Evolutionary conservation across 1,139 yeast species (phyloP).

Genomic region (Hansenula sp.): DNA sequence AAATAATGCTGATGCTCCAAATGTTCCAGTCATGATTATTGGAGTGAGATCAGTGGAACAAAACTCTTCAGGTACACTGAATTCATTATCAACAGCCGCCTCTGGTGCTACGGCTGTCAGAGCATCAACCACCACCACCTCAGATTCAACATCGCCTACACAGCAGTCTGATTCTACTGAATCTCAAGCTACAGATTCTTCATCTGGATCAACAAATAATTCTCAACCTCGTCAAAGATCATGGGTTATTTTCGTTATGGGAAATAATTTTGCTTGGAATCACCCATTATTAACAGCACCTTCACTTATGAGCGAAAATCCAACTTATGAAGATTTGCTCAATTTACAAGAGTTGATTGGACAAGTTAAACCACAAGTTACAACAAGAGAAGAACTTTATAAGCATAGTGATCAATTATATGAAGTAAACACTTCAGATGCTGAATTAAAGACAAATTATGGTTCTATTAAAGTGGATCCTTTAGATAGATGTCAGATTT

Average conservation of each 20-base stretch:
- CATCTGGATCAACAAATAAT: not conserved
- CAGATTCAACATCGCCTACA: too few relatives aligned
- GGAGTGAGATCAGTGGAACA: constrained; percentile 43
- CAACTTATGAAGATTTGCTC: constrained; percentile 44
- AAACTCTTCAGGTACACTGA: constrained; percentile 4
- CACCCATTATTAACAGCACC: constrained; percentile 47
- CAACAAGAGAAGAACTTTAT: constrained; percentile 35
- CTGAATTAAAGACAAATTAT: not conserved
- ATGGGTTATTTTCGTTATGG: constrained; percentile 48
- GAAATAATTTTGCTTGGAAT: constrained; percentile 41
- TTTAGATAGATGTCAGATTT: constrained; percentile 38
- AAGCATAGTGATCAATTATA: constrained; percentile 18
- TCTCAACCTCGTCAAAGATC: constrained; percentile 27
- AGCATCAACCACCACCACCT: too few relatives aligned
- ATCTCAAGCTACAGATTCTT: not conserved
- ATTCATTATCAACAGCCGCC: not conserved
- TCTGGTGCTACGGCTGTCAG: not conserved
- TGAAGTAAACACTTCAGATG: constrained; percentile 6
- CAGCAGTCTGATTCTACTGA: too few relatives aligned
- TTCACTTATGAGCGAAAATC: constrained; percentile 40
- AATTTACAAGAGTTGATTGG: constrained; percentile 40
- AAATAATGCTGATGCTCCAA: constrained; percentile 20
- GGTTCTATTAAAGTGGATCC: not conserved
- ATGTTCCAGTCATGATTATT: constrained; percentile 52
- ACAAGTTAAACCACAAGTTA: constrained; percentile 39